phyloP scores from a whole-genome alignment of 1,139 yeast genomes.

The Geotrichum cucujoidarum region DNA sequence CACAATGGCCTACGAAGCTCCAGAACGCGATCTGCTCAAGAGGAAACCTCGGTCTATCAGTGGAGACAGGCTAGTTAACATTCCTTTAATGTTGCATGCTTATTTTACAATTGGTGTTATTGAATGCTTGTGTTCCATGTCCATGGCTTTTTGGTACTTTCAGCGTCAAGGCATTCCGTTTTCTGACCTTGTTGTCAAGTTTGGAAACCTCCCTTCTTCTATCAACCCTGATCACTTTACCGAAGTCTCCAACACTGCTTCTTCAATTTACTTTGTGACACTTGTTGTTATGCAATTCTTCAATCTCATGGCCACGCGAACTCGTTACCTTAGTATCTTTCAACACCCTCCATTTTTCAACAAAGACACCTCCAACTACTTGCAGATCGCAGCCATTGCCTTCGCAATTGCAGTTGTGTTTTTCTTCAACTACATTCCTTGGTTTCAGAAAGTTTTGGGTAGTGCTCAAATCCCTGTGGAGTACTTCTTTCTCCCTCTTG shows the following conservation, averaged over 20 bases:
- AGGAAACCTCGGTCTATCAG: constrained; percentile 44
- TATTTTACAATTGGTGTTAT: constrained; percentile 44
- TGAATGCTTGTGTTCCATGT: constrained; percentile 42
- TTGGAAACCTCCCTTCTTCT: constrained; percentile 35
- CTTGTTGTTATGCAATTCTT: constrained; percentile 47
- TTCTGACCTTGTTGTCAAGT: constrained; percentile 37
- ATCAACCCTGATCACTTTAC: constrained; percentile 23
- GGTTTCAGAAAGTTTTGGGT: constrained; percentile 38
- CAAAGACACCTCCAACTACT: constrained; percentile 29
- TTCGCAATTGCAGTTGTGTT: constrained; percentile 37
- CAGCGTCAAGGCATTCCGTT: constrained; percentile 40
- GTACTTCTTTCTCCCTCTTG: constrained; percentile 45
- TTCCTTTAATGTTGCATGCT: constrained; percentile 41
- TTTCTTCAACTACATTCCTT: constrained; percentile 34
- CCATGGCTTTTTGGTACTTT: constrained; percentile 41
- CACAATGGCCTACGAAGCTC: constrained; percentile 43
- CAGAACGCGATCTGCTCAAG: constrained; percentile 41
- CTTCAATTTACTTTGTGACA: constrained; percentile 46
- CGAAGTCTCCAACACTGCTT: constrained; percentile 35
- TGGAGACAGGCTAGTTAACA: constrained; percentile 43
- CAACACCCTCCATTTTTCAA: constrained; percentile 38
- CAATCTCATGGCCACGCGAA: constrained; percentile 44
- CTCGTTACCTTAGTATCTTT: constrained; percentile 43
- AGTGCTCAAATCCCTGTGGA: constrained; percentile 43
- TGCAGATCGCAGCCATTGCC: constrained; percentile 38